Evolutionary conservation across 179 eudicot genomes (phyloP).

Genomic region (Vitellaria paradoxa): DNA sequence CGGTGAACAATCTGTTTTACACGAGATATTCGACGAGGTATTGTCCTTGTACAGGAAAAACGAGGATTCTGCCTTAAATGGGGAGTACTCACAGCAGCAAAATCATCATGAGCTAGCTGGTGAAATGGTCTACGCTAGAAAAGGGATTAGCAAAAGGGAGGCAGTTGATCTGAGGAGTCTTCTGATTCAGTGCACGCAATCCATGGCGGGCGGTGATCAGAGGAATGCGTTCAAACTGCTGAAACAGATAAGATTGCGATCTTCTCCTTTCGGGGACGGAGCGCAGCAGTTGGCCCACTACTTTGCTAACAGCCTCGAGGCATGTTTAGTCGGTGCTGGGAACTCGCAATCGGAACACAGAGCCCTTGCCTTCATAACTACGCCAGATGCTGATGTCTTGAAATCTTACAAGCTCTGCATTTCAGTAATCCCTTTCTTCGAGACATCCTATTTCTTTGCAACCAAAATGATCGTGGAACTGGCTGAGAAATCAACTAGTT

Average conservation of each 20-base stretch:
- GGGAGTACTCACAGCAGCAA: slow-evolving; percentile 14
- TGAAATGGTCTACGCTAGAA: slow-evolving; percentile 33
- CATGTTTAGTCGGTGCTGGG: slow-evolving; percentile 63
- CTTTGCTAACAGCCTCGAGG: slow-evolving; percentile 75
- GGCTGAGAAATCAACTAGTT: slow-evolving; percentile 30
- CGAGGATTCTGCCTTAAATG: slow-evolving; percentile 13
- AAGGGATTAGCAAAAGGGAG: slow-evolving; percentile 30
- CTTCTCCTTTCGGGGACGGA: slow-evolving; percentile 58
- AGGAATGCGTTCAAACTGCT: slow-evolving; percentile 46
- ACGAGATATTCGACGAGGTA: slow-evolving; percentile 54
- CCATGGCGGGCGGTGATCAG: slow-evolving; percentile 48
- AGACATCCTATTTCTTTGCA: slow-evolving; percentile 39
- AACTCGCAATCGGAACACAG: slow-evolving; percentile 27
- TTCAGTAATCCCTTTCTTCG: slow-evolving; percentile 54
- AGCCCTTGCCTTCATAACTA: slow-evolving; percentile 32
- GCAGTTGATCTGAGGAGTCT: slow-evolving; percentile 60
- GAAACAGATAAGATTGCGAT: slow-evolving; percentile 49
- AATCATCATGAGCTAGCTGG: slow-evolving; percentile 18
- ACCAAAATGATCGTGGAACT: slow-evolving; percentile 36
- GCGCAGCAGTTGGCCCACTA: slow-evolving; percentile 59
- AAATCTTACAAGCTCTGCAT: slow-evolving; percentile 56
- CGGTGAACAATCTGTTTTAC: slow-evolving; percentile 36
- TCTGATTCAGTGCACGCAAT: slow-evolving; percentile 62
- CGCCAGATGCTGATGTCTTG: slow-evolving; percentile 43
- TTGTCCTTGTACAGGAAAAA: slow-evolving; percentile 37